Evolutionary conservation across 106 monocot genomes (phyloP).

Genomic region (Phalaenopsis aphrodite): DNA sequence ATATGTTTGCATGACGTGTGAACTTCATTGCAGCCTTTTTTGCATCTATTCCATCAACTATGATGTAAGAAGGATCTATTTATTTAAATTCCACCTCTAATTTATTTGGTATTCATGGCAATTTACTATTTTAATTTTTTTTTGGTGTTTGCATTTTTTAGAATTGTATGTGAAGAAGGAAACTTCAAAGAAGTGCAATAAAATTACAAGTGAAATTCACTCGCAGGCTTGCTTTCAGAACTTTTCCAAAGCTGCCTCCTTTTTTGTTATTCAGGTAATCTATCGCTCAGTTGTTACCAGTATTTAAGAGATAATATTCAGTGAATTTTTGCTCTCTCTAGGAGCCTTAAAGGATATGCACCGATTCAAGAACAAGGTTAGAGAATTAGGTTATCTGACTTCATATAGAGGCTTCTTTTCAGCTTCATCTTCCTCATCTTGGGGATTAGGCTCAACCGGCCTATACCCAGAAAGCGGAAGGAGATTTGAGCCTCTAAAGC

Average conservation of each 20-base stretch:
- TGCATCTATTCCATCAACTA: background rate
- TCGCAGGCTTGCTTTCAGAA: background rate
- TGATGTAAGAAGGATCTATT: background rate
- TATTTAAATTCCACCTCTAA: background rate
- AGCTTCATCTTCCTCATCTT: background rate
- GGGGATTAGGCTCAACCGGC: background rate
- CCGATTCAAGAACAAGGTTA: slow-evolving; percentile 6
- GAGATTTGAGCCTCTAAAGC: background rate
- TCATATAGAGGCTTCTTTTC: background rate
- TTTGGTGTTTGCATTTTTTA: background rate
- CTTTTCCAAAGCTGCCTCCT: background rate
- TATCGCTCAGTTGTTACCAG: background rate
- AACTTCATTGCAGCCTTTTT: background rate
- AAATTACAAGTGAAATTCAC: background rate
- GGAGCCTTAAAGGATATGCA: background rate
- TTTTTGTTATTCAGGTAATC: background rate
- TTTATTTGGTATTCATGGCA: background rate
- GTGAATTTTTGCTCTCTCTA: background rate
- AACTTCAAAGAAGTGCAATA: background rate
- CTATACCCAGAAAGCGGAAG: background rate
- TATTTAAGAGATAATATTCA: background rate
- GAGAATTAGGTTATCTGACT: slow-evolving; percentile 4
- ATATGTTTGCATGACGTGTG: no score
- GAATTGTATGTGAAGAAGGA: background rate
- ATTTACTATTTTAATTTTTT: background rate